These are phyloP conservation scores for Termitomyces sp. DNA, from an alignment of 768 basidiomycete species.

Conservation along the genomic window DNA sequence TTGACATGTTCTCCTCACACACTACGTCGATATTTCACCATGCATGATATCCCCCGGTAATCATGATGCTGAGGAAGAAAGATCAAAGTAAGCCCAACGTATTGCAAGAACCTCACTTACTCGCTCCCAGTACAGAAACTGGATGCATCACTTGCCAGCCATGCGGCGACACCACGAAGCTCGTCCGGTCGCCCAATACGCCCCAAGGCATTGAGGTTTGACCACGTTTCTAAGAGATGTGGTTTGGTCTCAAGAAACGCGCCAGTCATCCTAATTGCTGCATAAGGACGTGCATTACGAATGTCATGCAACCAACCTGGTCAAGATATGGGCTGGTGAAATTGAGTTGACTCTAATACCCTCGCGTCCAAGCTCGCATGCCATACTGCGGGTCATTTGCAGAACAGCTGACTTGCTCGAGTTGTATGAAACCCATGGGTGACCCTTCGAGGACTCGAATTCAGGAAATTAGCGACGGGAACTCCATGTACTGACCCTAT, in stretches of 20 bases:
- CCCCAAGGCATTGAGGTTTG: constrained; percentile 59
- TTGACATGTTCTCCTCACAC: no score
- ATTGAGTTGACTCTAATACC: constrained; percentile 70
- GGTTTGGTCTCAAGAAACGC: constrained; percentile 63
- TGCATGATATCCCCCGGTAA: background rate
- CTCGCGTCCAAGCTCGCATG: constrained; percentile 65
- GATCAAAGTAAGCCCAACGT: background rate
- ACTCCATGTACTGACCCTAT: constrained; percentile 25
- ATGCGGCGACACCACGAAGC: constrained; percentile 17
- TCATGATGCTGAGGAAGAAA: background rate
- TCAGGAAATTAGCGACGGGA: background rate
- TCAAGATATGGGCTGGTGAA: constrained; percentile 75
- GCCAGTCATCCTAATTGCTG: constrained; percentile 57
- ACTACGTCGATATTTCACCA: background rate
- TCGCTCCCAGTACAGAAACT: no score
- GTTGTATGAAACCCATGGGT: constrained; percentile 74
- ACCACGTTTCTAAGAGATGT: constrained; percentile 60
- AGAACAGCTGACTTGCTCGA: constrained; percentile 72
- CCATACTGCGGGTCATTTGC: constrained; percentile 80
- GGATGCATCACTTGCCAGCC: constrained; percentile 68
- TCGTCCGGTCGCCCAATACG: constrained; percentile 51
- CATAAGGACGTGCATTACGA: background rate
- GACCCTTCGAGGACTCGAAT: constrained; percentile 27
- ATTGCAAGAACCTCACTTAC: background rate
- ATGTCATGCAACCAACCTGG: constrained; percentile 33